Base-by-base conservation (phyloP, 1,284 basidiomycete genomes). In the Melanopsichium pennsylvanicum region DNA sequence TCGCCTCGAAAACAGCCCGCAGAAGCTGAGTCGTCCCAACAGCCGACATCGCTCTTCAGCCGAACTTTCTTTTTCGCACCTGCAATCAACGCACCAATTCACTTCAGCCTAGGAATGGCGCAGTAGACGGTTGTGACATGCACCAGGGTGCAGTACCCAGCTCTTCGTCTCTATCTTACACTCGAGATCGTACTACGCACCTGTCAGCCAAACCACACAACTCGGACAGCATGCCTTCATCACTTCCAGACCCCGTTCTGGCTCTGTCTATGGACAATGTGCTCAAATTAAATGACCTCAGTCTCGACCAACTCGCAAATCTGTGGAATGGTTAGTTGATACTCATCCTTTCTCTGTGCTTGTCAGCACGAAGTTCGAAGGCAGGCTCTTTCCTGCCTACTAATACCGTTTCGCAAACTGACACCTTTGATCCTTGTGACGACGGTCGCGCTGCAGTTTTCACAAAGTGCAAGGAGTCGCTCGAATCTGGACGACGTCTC, bases 381-480 rank as follows among this genome's bases (percentile, higher is more conserved):
- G 11, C 10, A n/a, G 16, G 32, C 32, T 16, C 16, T 9, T 34
- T 43, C 43, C 22, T 19, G 5, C 33, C 22, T 16, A 6, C 6
- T 34, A 7, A n/a, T n/a, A 12, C 16, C 16, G 32, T 34, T 6
- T 16, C n/a, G 32, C 16, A 12, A 16, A 34, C 32, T 34, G 32
- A 34, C 32, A 9, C 6, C 8, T 34, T 34, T 34, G 7, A 5
- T 12, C 32, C 32, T 34, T n/a, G 11, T 34, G 12, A 7, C 10
- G 5, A 9, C 32, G 10, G 32, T 34, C 32, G 16, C 15, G n/a
- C 12, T 26, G 12, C 52, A 92, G 91, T 92, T 11, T 92, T 92
- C 76, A 88, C 89, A 54, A 90, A 90, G 78, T 91, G 89, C 83
- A 90, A 90, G 80, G 86, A 87, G 69, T 88, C 87, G 4, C 82